Evolutionary conservation across 768 basidiomycete genomes (phyloP).

Genomic region (Glaciozyma antarctica): DNA sequence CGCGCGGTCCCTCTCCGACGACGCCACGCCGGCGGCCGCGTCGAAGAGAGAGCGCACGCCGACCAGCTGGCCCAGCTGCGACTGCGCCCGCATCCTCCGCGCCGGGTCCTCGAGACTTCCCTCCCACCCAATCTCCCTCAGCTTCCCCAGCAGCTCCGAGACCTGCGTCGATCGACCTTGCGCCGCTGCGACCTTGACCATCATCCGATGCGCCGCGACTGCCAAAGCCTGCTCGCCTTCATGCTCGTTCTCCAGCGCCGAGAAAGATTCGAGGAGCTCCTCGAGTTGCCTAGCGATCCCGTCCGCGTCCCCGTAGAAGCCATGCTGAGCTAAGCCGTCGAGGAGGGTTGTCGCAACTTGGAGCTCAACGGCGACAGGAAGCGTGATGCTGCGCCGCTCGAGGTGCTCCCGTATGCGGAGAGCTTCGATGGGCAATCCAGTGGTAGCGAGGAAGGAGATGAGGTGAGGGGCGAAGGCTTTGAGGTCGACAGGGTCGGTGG

Average conservation of each 20-base stretch:
- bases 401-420: not conserved
- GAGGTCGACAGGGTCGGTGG: not conserved
- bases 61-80: not conserved
- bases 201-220: not conserved
- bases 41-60: not conserved
- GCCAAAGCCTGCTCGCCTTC: not conserved
- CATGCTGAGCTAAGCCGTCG: conserved; percentile 11
- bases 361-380: not conserved
- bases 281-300: not conserved
- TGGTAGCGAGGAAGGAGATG: not conserved
- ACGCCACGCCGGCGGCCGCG: not conserved
- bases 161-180: not conserved
- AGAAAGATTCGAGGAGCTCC: not conserved
- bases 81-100: not conserved
- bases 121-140: not conserved
- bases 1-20: conserved; percentile 8
- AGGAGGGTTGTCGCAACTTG: conserved; percentile 6
- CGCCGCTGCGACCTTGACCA: conserved; percentile 13
- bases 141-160: conserved; percentile 1
- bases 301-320: conserved; percentile 16
- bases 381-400: too few relatives aligned
- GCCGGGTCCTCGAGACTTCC: not conserved
- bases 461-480: not conserved
- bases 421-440: conserved; percentile 2
- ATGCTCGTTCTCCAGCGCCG: not conserved